phyloP scores from a whole-genome alignment of 2,329 filamentous ascomycete genomes.

The Biscogniauxia sp. region DNA sequence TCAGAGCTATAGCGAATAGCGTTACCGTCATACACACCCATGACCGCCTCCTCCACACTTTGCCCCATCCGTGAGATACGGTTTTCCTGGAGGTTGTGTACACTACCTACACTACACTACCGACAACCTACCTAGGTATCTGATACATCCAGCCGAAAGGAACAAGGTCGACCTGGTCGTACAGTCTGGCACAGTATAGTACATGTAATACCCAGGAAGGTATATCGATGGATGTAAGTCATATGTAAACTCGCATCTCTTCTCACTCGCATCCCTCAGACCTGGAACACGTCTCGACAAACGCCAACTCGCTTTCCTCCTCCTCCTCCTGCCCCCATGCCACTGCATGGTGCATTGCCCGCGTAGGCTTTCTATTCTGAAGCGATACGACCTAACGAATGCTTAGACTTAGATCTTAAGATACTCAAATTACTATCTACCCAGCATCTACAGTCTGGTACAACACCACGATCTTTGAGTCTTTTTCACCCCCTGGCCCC shows the following conservation, averaged over 20 bases:
- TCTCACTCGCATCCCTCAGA: background rate
- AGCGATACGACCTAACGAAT: background rate
- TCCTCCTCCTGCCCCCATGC: background rate
- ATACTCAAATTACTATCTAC: background rate
- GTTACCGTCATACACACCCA: background rate
- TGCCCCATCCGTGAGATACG: background rate
- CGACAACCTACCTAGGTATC: no score
- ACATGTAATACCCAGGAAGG: background rate
- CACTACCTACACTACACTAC: background rate
- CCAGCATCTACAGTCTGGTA: no score
- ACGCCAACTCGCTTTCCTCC: no score
- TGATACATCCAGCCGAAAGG: background rate
- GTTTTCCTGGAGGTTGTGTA: background rate
- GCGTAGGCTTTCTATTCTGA: background rate
- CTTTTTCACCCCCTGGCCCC: background rate
- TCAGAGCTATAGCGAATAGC: background rate
- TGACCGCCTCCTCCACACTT: background rate
- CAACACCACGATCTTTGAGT: background rate
- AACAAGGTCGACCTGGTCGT: background rate
- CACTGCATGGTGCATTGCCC: background rate
- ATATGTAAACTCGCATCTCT: background rate
- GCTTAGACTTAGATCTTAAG: background rate
- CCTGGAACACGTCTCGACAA: background rate
- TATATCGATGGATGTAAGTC: background rate
- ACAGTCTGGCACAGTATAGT: background rate